Evolutionary conservation across 2,329 filamentous ascomycete genomes (phyloP).

Genomic region (Corinectria fuckeliana): DNA sequence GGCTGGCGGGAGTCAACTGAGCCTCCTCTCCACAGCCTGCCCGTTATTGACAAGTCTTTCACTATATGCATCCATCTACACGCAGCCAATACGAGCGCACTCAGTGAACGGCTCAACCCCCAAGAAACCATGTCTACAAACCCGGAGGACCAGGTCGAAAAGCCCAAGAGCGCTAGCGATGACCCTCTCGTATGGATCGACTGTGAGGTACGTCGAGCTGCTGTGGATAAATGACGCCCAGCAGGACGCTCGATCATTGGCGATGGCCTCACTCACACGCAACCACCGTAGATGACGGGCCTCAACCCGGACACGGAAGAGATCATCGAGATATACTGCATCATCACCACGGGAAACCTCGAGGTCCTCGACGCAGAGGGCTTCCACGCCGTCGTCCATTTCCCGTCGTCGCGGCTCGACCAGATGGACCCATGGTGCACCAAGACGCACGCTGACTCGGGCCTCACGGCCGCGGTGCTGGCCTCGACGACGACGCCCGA

Average conservation of each 20-base stretch:
- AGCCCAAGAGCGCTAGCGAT: constrained; percentile 40
- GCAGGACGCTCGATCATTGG: neutral
- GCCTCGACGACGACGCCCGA: constrained; percentile 75
- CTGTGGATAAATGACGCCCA: neutral
- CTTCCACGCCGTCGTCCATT: constrained; percentile 82
- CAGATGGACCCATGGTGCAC: constrained; percentile 91
- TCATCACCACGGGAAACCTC: constrained; percentile 83
- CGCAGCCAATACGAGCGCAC: neutral
- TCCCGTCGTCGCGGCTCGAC: constrained; percentile 71
- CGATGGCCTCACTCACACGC: constrained; percentile 13
- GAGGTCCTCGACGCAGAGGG: constrained; percentile 77
- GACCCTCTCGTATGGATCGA: constrained; percentile 88
- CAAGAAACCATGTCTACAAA: constrained; percentile 23
- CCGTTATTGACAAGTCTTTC: neutral
- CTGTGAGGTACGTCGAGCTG: constrained; percentile 55
- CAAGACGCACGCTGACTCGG: constrained; percentile 78
- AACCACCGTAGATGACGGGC: constrained; percentile 75
- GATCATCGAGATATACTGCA: constrained; percentile 91
- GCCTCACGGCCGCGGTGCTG: constrained; percentile 78
- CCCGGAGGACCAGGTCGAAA: constrained; percentile 20
- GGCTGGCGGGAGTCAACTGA: neutral
- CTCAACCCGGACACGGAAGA: constrained; percentile 76
- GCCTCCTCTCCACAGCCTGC: neutral
- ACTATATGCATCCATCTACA: neutral
- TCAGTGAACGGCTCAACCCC: neutral